Evolutionary conservation across 2,329 filamentous ascomycete genomes (phyloP), one percentile per base, ranked within the genome.

Genomic region (Beauveria pseudobassiana): DNA sequence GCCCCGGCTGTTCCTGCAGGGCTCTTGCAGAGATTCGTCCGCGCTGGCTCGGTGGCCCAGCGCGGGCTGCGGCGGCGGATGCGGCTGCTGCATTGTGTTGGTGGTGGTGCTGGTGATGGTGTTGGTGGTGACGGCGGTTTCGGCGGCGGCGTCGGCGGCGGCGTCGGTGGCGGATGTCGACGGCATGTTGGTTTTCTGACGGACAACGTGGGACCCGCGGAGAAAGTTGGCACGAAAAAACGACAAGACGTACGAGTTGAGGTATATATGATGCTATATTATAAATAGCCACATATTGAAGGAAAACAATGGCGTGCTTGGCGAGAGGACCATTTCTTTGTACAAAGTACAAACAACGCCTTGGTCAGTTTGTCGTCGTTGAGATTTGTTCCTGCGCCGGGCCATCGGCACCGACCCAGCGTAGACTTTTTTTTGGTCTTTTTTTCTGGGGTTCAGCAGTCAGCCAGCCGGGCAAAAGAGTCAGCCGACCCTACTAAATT

Each of bases 1-100:
- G 4, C 77, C 77, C 22, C 68, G 68, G 26, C 72, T 70, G 34
- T 77, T 69, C 59, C 73, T 72, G 58, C 71, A 72, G 5, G 68
- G 68, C 46, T 63, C 62, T 43, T 50, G 61, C 3, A 59, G 62
- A 61, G 61, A 60, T 28, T 58, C 63, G 60, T 51, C 52, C 12
- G 54, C 28, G 43, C 59, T 20, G 14, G 42, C 8, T 49, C 51
- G 43, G 61, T 40, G 22, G 38, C 26, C 40, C 34, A 26, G 64
- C 61, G 43, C 54, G 45, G 45, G 60, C 61, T 48, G 54, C 61
- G 34, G 63, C 59, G 22, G 22, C 22, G 22, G 22, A 24, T 59
- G 67, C 63, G 64, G 69, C 18, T 34, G 54, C 12, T 50, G 24
- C 48, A 16, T 26, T 16, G 22, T 43, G 22, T 9, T 26, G 22